Base-by-base conservation (phyloP, 768 basidiomycete species). In the Crucibulum laeve region DNA sequence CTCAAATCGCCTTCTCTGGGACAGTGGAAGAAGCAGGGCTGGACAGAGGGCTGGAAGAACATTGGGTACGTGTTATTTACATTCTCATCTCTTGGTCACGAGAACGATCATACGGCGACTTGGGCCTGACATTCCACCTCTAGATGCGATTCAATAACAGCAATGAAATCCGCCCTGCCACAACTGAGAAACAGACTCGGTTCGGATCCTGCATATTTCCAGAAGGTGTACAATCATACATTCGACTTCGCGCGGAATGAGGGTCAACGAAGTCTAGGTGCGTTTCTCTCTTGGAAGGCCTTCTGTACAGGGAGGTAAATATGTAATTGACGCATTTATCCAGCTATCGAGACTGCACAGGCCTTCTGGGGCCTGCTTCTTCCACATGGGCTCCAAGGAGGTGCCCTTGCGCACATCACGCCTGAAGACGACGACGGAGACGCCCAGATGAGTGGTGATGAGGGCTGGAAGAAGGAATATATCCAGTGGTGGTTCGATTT, bases 401-500 rank as follows among this genome's bases (percentile, higher is more conserved):
- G 80, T 4, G 88, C 86, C 1, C 59, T 91, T 28, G 61, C 75
- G 21, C 71, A 76, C 53, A 57, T 60, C 1, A 53, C 57, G 25
- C 45, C 57, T 7, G 48, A 52, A 4, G 64, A 65, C 41, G 68
- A 63, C 10, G 72, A 69, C 3, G 67, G 69, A 18, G 78, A 82
- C 42, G 70, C 67, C 10, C 67, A 71, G 24, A 75, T 77, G 54
- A 69, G 70, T 42, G 65, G 68, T 43, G 62, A 65, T 6, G 49
- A 54, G 8, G 84, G 84, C 2, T 91, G 85, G 83, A 70, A 73
- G 50, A 65, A 68, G 38, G 72, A 78, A 48, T 76, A 85, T 55
- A 77, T 73, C 13, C 58, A 77, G 19, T 79, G 77, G 77, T 94
- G 91, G 91, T 79, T 84, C 53, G 80, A 84, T n/a, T 94, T 80